Percentiles rank a stretch among this genome's conserved stretches.
Evolutionary conservation across 129 eudicot species (phyloP).

Genomic region (Pittosporum tobira): DNA sequence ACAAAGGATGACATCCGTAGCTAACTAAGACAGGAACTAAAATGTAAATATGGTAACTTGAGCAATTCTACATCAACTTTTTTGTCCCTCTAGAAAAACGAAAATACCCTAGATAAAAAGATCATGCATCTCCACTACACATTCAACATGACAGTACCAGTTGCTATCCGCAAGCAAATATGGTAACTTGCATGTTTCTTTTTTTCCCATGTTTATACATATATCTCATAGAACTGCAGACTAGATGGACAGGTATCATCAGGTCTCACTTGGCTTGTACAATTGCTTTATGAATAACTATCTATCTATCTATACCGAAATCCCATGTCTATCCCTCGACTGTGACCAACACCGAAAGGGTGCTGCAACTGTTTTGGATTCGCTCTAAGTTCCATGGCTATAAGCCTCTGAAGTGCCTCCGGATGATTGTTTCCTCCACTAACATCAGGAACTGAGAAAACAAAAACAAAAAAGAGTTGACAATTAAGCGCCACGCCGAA

Average conservation of each 20-base stretch:
- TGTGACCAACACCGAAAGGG: slow-evolving; percentile 28
- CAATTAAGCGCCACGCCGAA: background rate
- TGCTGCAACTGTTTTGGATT: slow-evolving; percentile 53
- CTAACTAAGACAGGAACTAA: too few species aligned
- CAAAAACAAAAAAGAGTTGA: background rate
- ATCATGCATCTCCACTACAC: slow-evolving; percentile 2
- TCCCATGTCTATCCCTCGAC: slow-evolving; percentile 51
- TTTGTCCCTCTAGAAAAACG: too few species aligned
- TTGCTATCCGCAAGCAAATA: too few species aligned
- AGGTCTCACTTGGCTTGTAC: too few species aligned
- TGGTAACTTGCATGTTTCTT: background rate
- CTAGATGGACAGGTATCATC: too few species aligned
- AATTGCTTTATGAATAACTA: slow-evolving; percentile 14
- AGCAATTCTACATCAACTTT: too few species aligned
- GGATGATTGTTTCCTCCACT: slow-evolving; percentile 38
- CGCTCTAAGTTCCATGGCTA: slow-evolving; percentile 57
- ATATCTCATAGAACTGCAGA: too few species aligned
- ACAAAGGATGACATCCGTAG: too few species aligned
- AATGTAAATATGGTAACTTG: too few species aligned
- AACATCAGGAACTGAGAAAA: slow-evolving; percentile 26
- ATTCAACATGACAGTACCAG: too few species aligned
- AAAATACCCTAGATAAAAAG: too few species aligned
- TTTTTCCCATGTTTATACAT: too few species aligned
- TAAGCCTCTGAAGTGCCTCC: slow-evolving; percentile 62
- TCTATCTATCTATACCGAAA: slow-evolving; percentile 51